A percentile compares a stretch with the other conserved stretches of the same genome.
Conservation (phyloP, 2,329 filamentous ascomycete species). For the Alternaria dauci region DNA sequence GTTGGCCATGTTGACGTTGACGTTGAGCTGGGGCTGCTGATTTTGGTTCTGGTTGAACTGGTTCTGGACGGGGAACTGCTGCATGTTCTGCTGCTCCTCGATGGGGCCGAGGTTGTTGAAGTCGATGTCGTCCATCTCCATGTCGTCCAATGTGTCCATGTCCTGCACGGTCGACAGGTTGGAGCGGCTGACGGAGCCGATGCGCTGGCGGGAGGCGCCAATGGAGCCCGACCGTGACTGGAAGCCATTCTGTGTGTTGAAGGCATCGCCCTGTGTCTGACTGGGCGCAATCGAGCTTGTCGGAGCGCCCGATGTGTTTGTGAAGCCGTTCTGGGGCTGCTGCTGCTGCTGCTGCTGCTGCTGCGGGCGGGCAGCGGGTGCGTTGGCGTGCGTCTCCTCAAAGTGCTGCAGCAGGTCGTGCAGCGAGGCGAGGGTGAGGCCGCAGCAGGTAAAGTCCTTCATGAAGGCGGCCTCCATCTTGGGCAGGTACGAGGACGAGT, state of each 20-base stretch:
- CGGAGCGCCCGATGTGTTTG: constrained; percentile 38
- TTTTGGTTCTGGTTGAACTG: constrained; percentile 65
- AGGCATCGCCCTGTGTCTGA: constrained; percentile 54
- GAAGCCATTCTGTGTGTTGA: constrained; percentile 50
- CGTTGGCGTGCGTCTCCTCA: constrained; percentile 88
- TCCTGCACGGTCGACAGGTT: constrained; percentile 60
- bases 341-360: constrained; percentile 62
- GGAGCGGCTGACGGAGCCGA: constrained; percentile 51
- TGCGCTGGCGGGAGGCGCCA: constrained; percentile 49
- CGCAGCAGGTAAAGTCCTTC: constrained; percentile 96
- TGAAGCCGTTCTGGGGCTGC: constrained; percentile 56
- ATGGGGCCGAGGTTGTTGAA: constrained; percentile 75
- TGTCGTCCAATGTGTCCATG: constrained; percentile 86
- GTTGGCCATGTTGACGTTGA: constrained; percentile 83
- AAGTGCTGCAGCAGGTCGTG: constrained; percentile 97
- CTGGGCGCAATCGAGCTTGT: constrained; percentile 53
- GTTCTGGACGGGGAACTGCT: constrained; percentile 61
- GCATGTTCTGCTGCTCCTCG: constrained; percentile 69
- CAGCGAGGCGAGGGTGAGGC: constrained; percentile 84
- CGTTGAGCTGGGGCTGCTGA: constrained; percentile 75
- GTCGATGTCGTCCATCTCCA: constrained; percentile 97
- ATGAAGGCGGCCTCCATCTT: constrained; percentile 98
- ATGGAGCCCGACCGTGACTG: constrained; percentile 52
- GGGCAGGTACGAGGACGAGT: constrained; percentile 94
- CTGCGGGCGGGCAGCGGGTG: constrained; percentile 62